Evolutionary conservation across 2,329 filamentous ascomycete genomes (phyloP), one percentile per base, ranked within the genome.

Genomic region (Ceratocystis papillata): DNA sequence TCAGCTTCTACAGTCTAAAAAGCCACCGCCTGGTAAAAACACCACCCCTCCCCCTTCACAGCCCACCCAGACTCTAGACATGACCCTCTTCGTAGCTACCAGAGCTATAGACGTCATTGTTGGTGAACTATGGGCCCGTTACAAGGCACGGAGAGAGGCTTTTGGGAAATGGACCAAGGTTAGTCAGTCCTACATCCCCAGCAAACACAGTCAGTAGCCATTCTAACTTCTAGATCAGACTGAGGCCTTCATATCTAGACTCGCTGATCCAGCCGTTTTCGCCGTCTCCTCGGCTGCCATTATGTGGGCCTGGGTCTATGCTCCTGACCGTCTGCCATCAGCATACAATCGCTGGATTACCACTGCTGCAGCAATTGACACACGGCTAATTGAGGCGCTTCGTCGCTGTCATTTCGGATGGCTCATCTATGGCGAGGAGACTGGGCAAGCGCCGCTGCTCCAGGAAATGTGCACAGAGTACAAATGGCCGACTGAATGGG

Each of bases 291-390:
- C 83, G 48, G 87, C 86, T 25, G 77, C 89, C 46, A 86, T 95
- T 70, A 96, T 95, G 90, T 93, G 89, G 87, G 83, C 89, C 20
- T 96, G 89, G 88, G 87, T 95, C 73, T 96, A 93, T 76, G 74
- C 79, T 8, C 89, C 90, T 0, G 79, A 83, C 45, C 80, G 83
- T 22, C 80, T 96, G 1, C 90, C 90, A 1, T 80, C 77, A 33
- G 81, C 86, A 50, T 95, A 95, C 76, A 87, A 85, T 71, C 87
- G 85, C 73, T 95, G 90, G 90, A 94, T 96, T 70, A 83, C 81
- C 50, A 85, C 86, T 25, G 88, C 87, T 2, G 90, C 90, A 2
- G 81, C 86, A 57, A 84, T 94, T 22, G 90, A 96, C 73, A 71
- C 76, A 15, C 87, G 90, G 5, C 81, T 96, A 30, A 83, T 94